Evolutionary conservation across 208 protist genomes (phyloP).

Genomic region (Trichomonas vaginalis): DNA sequence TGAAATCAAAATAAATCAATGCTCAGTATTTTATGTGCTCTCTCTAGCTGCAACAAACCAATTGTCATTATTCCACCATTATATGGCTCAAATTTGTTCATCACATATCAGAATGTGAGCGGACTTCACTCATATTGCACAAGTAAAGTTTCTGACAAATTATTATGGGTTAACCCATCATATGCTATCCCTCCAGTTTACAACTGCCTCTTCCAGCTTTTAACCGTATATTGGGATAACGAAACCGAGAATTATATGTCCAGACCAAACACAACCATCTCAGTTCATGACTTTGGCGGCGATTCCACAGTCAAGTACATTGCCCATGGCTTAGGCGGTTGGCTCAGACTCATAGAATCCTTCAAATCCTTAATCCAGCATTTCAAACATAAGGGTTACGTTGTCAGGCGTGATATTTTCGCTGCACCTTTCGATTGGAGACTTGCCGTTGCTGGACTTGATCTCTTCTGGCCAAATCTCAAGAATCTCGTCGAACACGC

Average conservation of each 20-base stretch:
- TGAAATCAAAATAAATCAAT: too few species aligned
- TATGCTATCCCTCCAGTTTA: background rate
- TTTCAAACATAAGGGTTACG: background rate
- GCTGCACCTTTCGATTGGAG: background rate
- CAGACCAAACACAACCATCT: background rate
- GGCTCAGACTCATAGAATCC: background rate
- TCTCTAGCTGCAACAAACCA: background rate
- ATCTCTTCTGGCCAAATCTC: background rate
- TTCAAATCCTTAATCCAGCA: background rate
- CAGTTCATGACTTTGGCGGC: background rate
- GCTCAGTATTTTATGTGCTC: background rate
- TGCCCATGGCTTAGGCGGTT: background rate
- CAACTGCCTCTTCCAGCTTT: background rate
- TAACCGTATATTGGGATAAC: background rate
- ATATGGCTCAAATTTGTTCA: background rate
- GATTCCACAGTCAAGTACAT: background rate
- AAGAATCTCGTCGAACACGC: background rate
- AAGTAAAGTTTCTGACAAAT: background rate
- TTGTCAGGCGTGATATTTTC: background rate
- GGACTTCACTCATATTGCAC: background rate
- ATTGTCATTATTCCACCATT: background rate
- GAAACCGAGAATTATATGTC: background rate
- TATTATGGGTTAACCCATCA: background rate
- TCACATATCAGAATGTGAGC: background rate
- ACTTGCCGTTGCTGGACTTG: background rate